Evolutionary conservation across 352 stramenopile species (phyloP), one percentile per base, ranked within the genome.

Genomic region (Aphanomyces invadans): DNA sequence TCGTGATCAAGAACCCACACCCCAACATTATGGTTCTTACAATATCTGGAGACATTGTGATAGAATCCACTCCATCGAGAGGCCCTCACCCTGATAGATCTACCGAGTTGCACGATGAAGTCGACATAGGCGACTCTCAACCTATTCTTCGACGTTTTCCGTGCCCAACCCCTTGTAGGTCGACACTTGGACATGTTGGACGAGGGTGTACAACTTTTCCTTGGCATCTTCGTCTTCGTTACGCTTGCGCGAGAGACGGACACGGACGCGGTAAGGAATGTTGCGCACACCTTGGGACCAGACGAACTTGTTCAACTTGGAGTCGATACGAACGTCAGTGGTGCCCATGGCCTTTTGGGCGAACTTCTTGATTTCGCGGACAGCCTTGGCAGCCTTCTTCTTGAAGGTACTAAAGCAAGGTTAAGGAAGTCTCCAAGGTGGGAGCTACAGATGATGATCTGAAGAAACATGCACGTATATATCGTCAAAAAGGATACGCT

Each of bases 191-290:
- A 99, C 95, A 76, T 98, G 87, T 83, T 98, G 91, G 70, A 98
- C 96, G 62, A 98, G 90, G 75, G 97, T 99, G 93, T 98, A 99
- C 65, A 99, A 88, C 85, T 98, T 98, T 83, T 99, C 96, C 68
- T 98, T 96, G 73, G 96, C 95, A 65, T 99, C 96, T 77, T 99
- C 97, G 72, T 99, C 96, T 75, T 99, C 96, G 84, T 99, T 99
- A 76, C 95, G 89, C 91, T 98, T 98, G 84, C 97, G 93, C 67
- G 86, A 96, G 45, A 99, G 88, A 77, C 95, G 88, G 49, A 99
- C 96, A 73, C 97, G 93, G 63, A 99, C 95, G 79, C 97, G 89
- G 74, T 88, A 96, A 42, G 97, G 97, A 68, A 98, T 88, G 79
- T 99, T 99, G 74, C 96, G 95, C 71, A 99, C 95, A 86, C 97